These are phyloP conservation scores for Trichophyton mentagrophytes DNA, from an alignment of 2,329 filamentous ascomycete species.

Conservation along the genomic window DNA sequence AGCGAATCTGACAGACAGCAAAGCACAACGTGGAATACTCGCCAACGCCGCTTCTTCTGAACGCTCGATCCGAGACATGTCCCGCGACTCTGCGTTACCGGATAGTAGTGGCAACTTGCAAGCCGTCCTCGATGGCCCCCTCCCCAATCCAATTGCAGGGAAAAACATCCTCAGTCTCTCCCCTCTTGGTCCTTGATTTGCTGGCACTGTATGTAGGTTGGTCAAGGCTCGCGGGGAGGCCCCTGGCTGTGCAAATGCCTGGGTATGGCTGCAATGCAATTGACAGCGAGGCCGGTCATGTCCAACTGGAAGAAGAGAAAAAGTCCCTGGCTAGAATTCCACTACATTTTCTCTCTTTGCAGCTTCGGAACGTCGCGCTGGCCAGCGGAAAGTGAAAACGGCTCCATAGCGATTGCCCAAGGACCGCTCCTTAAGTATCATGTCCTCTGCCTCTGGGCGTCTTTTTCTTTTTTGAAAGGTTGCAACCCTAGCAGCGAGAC, in stretches of 20 bases:
- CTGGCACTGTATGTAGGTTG: not conserved
- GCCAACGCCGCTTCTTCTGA: not conserved
- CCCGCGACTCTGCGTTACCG: not conserved
- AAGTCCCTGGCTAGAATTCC: not conserved
- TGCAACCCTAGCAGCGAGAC: not conserved
- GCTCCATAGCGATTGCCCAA: not conserved
- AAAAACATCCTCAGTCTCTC: not conserved
- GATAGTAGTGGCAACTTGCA: not conserved
- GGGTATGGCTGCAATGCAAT: not conserved
- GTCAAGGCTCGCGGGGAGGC: not conserved
- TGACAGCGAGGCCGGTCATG: not conserved
- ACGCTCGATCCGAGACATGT: conserved; percentile 1
- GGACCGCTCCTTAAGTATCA: not conserved
- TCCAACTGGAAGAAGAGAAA: not conserved
- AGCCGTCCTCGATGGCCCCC: not conserved
- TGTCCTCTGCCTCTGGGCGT: not conserved
- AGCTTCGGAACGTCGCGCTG: not conserved
- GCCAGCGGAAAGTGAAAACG: conserved; percentile 1
- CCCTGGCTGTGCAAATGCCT: not conserved
- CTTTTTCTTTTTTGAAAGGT: not conserved
- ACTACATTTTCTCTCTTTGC: not conserved
- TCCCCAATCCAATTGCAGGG: not conserved
- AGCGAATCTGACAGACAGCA: not conserved
- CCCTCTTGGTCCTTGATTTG: not conserved
- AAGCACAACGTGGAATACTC: not conserved